phyloP scores from a whole-genome alignment of 345 rosid genomes.

The Citrus sinensis region DVS_A1.0 CM039164.1:28455001-28455500 shows the following conservation, averaged over 20 bases:
- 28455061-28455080: neutral
- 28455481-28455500: neutral
- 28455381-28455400: neutral
- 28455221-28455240: neutral
- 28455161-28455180: neutral
- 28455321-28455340: neutral
- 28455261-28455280: neutral
- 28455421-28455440: neutral
- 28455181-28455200: no score
- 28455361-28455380: neutral
- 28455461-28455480: neutral
- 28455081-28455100: neutral
- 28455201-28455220: neutral
- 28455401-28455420: neutral
- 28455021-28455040: neutral
- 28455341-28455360: neutral
- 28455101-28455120: neutral
- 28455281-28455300: neutral
- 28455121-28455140: neutral
- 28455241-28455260: neutral
- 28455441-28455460: neutral
- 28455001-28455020: neutral
- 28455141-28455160: neutral
- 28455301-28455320: neutral
- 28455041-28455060: neutral